Base-by-base conservation (phyloP, 257 asterid species). In the Lycium barbarum region DNA sequence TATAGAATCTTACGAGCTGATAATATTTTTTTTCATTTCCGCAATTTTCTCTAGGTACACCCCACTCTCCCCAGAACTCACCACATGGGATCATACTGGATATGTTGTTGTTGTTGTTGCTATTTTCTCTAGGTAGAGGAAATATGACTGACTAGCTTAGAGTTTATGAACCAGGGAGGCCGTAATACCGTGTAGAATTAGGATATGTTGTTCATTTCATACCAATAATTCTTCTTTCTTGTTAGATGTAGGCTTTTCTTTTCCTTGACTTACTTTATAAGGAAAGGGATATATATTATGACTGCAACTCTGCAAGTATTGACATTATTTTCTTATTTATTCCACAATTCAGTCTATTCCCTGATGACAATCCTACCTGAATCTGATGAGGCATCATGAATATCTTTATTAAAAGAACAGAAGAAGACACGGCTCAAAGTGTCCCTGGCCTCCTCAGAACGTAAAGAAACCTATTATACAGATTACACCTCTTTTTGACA, bases 201-300 rank as follows among this genome's bases (percentile, higher is more conserved):
- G n/a, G 38, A 45, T 45, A 36, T 72, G 35, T 70, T 70, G 79
- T 72, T n/a, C 36, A 72, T 72, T 72, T 18, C 80, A 72, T 72
- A 8, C 57, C 18, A 4, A 40, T 72, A 5, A 72, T 72, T 40
- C 35, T 18, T 72, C 57, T 72, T 18, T 9, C 36, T 43, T 45
- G 58, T 43, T 43, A 72, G 18, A 72, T 18, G 14, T 17, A 43
- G 0, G 36, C 7, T 43, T 40, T 72, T 72, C 57, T n/a, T 43
- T 43, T n/a, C 55, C 15, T 9, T 18, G n/a, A 72, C 6, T 18
- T 4, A 9, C 57, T 36, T 72, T n/a, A 43, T 2, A 72, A 43
- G 80, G 79, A 17, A 71, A 36, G 26, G 53, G 53, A 38, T 36
- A 70, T 38, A 71, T 17, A 18, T 0, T 43, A 72, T 9, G 14